These are phyloP conservation scores for Pseudocercospora macadamiae DNA, from an alignment of 2,329 filamentous ascomycete genomes.

Conservation along the genomic window DNA sequence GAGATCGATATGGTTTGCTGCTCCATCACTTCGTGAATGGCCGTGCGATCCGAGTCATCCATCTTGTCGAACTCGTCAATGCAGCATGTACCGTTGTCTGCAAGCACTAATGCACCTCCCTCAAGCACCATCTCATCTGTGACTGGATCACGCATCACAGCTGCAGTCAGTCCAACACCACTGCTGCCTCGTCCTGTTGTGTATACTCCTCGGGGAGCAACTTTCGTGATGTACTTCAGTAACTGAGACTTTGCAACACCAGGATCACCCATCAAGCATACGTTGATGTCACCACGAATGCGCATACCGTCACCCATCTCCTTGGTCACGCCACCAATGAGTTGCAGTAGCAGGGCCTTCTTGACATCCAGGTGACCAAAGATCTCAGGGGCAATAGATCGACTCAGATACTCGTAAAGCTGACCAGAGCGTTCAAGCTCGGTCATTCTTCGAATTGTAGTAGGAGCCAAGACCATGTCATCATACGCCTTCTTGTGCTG, in stretches of 20 bases:
- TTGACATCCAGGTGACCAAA: slow-evolving; percentile 97
- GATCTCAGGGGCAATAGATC: slow-evolving; percentile 96
- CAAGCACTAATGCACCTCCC: slow-evolving; percentile 76
- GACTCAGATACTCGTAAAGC: slow-evolving; percentile 92
- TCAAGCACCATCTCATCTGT: slow-evolving; percentile 85
- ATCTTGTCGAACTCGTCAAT: slow-evolving; percentile 91
- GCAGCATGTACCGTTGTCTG: slow-evolving; percentile 82
- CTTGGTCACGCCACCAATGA: slow-evolving; percentile 95
- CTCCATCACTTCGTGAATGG: slow-evolving; percentile 87
- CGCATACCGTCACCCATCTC: slow-evolving; percentile 98
- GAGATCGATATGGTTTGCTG: slow-evolving; percentile 85
- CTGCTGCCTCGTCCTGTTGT: slow-evolving; percentile 80
- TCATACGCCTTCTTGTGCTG: slow-evolving; percentile 99
- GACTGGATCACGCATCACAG: slow-evolving; percentile 81
- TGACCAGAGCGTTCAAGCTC: slow-evolving; percentile 83
- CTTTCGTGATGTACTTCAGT: slow-evolving; percentile 97
- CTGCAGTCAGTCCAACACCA: slow-evolving; percentile 79
- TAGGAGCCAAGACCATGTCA: slow-evolving; percentile 80
- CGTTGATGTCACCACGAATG: slow-evolving; percentile 98
- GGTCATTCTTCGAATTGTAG: slow-evolving; percentile 80
- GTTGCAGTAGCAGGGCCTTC: slow-evolving; percentile 90
- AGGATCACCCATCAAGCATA: slow-evolving; percentile 98
- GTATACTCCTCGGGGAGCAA: slow-evolving; percentile 88
- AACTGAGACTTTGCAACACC: slow-evolving; percentile 99
- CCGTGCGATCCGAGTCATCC: slow-evolving; percentile 80